Evolutionary conservation across 106 monocot genomes (phyloP), one percentile per base, ranked within the genome.

Genomic region (Vanilla planifolia): DNA sequence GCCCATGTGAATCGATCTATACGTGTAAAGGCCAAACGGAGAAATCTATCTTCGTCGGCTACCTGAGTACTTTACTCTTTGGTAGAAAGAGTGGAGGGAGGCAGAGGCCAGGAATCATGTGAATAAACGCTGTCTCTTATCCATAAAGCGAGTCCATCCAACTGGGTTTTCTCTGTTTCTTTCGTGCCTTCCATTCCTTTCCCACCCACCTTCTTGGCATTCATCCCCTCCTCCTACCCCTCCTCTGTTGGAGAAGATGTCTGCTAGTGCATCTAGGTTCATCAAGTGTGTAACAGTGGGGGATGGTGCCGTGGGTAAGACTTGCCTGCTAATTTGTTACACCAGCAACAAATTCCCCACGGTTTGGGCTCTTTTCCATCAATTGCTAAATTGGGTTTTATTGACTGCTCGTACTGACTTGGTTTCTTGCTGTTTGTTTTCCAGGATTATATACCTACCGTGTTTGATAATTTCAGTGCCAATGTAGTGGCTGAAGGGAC

Each of bases 251-350:
- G 19, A 33, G 45, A 35, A 29, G 47, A 79, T 89, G 89, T 67
- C 74, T 8, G 69, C 92, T 13, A 86, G 62, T 39, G 86, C 74
- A 28, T 80, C 92, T 1, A 78, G 78, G 66, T 93, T 93, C 88
- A 93, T 93, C 66, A 93, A 93, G 48, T 93, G 92, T 37, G 92
- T 93, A 28, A 93, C 88, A 1, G 88, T 93, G 1, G 92, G 92
- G 52, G 92, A 93, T 39, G 92, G 92, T 43, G 92, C 92, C 15
- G 92, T 93, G 7, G 92, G 92, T 7, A 93, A 93, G 71, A 93
- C 92, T 30, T 93, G 92, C 71, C 84, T 93, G 92, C 92, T 93
- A 73, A 93, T 93, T 60, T 88, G 84, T 79, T 93, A 93, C 92
- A 93, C 92, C 59, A 85, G 84, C 84, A 93, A 93, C 88, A 93